phyloP scores from a whole-genome alignment of 225 moss, liverwort and hornwort genomes.

The Thuidium tamariscinum region DNA sequence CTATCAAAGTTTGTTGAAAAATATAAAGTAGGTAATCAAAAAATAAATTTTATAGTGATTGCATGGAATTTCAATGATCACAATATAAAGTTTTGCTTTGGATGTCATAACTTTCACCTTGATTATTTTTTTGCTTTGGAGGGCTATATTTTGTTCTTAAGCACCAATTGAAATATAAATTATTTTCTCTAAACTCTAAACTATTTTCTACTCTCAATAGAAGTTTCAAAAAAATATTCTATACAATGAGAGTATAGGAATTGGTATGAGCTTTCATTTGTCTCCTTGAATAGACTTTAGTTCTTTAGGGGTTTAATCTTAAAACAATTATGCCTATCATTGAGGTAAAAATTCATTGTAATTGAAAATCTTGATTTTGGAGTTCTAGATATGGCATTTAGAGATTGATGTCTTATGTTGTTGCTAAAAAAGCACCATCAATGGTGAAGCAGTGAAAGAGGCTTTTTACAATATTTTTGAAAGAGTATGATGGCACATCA shows the following conservation, averaged over 20 bases:
- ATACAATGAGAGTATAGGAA: background rate
- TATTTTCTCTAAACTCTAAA: accelerated
- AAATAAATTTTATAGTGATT: background rate
- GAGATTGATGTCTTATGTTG: background rate
- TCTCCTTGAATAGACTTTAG: accelerated
- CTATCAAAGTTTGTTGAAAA: background rate
- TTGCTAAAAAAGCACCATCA: background rate
- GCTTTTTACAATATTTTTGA: accelerated
- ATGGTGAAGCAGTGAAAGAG: accelerated
- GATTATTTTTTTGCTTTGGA: background rate
- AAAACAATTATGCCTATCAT: accelerated
- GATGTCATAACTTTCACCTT: accelerated
- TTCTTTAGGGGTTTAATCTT: background rate
- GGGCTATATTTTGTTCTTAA: background rate
- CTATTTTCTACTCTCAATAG: background rate
- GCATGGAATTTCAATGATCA: background rate
- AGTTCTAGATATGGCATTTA: accelerated
- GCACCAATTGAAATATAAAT: background rate
- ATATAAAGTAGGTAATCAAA: background rate
- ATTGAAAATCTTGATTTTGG: background rate
- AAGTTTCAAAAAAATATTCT: background rate
- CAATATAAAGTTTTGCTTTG: too few species aligned
- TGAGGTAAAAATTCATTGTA: accelerated
- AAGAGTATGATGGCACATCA: accelerated
- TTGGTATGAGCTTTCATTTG: background rate